Evolutionary conservation across 1,284 basidiomycete genomes (phyloP).

Genomic region (Ustilago lituana): DNA sequence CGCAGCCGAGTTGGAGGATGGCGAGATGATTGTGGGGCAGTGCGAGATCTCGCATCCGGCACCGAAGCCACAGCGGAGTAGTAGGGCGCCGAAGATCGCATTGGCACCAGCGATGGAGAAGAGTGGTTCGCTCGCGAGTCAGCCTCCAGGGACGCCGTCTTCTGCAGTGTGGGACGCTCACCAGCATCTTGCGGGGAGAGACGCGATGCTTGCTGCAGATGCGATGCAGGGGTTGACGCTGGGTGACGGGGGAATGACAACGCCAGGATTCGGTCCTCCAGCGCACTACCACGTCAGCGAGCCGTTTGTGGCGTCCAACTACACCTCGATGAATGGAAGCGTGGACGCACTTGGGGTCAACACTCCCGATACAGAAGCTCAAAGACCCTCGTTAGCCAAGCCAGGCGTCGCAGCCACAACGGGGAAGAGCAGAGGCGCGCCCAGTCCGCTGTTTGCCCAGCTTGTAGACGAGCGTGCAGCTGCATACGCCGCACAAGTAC

Average conservation of each 20-base stretch:
- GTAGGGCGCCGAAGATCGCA: neutral
- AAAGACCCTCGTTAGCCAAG: neutral
- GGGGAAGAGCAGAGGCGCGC: constrained; percentile 9
- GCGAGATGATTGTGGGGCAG: constrained; percentile 84
- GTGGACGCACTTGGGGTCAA: constrained; percentile 9
- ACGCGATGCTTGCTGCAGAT: constrained; percentile 9
- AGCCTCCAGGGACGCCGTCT: constrained; percentile 37
- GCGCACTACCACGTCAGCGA: constrained; percentile 32
- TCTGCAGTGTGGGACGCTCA: constrained; percentile 48
- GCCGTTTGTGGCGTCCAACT: constrained; percentile 28
- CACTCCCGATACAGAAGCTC: constrained; percentile 1
- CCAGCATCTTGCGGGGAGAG: neutral
- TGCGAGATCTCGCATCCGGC: constrained; percentile 94
- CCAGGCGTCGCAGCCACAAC: constrained; percentile 1
- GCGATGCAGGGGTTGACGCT: constrained; percentile 7
- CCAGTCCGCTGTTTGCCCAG: constrained; percentile 31
- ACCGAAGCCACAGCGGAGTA: constrained; percentile 13
- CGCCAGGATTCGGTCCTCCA: constrained; percentile 43
- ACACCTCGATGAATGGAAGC: constrained; percentile 34
- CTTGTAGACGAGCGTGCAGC: constrained; percentile 33
- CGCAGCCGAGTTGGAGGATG: constrained; percentile 85
- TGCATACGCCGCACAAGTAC: constrained; percentile 22
- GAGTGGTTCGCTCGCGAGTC: neutral
- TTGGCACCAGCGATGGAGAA: constrained; percentile 3
- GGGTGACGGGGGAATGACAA: constrained; percentile 19